Base-by-base conservation (phyloP, 768 basidiomycete genomes). In the Tricholoma matsutake region DNA sequence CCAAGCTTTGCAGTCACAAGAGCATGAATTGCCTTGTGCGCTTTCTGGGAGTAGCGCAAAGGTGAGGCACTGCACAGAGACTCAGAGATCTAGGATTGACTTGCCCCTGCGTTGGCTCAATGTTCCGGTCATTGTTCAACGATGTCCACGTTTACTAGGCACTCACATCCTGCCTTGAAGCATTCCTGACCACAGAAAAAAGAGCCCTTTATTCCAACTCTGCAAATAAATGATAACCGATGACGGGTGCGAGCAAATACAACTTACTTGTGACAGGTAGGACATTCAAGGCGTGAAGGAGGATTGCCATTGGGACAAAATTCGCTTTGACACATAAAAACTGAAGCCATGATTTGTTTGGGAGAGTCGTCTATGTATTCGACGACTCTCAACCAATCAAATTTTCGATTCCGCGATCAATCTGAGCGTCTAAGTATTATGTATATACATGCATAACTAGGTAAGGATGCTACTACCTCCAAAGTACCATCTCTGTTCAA, bases 151-250 rank as follows among this genome's bases (percentile, higher is more conserved):
- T 54, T 57, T 54, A 39, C 5, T 18, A 18, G 6, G 39, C n/a
- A 81, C 94, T 79, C 73, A 96, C 96, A 98, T 73, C 85, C 89
- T 52, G 87, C 83, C 75, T 97, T 98, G 85, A 98, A 98, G 76
- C 96, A 98, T 55, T 92, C 93, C 74, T 98, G 96, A 25, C 88
- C 86, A 65, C 96, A 98, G 76, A 96, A 98, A 72, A 89, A 91
- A 32, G 92, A 94, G 31, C 92, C 91, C 53, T 81, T 82, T 64
- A 94, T 88, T 56, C 89, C 91, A 34, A 94, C 79, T 71, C 92
- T 94, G 65, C 37, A 62, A 61, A 25, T 47, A 60, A 68, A 55
- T 57, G 64, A 67, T 58, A 32, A 52, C 61, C 52, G 49, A 45
- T 51, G 55, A 32, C 13, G 45, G 58, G 53, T 13, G 22, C 28